A percentile compares a stretch with the other conserved stretches of the same genome.
Evolutionary conservation across 139 green algal genomes (phyloP).

Genomic region (Chlamydomonas sp.): DNA sequence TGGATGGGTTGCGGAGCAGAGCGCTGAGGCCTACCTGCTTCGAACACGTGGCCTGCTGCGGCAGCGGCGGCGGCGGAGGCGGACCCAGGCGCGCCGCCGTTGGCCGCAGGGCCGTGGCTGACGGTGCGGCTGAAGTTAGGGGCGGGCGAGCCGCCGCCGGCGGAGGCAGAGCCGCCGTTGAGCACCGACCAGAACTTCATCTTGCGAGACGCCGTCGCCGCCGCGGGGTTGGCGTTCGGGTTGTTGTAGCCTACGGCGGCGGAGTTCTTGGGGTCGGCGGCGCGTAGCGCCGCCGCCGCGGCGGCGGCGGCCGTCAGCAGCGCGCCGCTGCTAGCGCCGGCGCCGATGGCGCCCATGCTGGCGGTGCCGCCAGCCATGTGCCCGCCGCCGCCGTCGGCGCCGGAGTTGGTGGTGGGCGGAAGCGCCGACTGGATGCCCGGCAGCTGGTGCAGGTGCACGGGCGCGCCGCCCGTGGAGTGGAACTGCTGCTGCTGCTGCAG

Average conservation of each 20-base stretch:
- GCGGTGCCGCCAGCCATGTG: not conserved
- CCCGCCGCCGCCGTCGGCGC: not conserved
- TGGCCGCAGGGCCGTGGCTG: too few species aligned
- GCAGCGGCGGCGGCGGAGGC: too few species aligned
- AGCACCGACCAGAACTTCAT: constrained; percentile 12
- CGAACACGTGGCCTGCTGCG: too few species aligned
- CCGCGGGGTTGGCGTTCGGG: not conserved
- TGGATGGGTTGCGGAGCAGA: too few species aligned
- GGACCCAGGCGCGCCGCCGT: too few species aligned
- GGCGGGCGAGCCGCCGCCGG: too few species aligned
- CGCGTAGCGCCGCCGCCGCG: not conserved
- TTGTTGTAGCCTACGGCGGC: not conserved
- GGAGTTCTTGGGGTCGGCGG: not conserved
- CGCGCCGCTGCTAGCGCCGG: not conserved
- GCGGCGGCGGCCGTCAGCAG: not conserved
- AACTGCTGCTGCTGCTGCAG: not conserved
- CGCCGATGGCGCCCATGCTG: not conserved
- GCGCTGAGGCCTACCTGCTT: too few species aligned
- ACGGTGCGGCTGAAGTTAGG: too few species aligned
- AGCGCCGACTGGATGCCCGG: not conserved
- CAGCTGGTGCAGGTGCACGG: not conserved
- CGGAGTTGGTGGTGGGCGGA: not conserved
- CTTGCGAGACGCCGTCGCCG: not conserved
- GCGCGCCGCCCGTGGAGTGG: not conserved
- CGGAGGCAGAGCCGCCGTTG: not conserved